These are phyloP conservation scores for Nannochloropsis salina DNA, from an alignment of 108 stramenopile genomes.

Conservation along the genomic window DNA sequence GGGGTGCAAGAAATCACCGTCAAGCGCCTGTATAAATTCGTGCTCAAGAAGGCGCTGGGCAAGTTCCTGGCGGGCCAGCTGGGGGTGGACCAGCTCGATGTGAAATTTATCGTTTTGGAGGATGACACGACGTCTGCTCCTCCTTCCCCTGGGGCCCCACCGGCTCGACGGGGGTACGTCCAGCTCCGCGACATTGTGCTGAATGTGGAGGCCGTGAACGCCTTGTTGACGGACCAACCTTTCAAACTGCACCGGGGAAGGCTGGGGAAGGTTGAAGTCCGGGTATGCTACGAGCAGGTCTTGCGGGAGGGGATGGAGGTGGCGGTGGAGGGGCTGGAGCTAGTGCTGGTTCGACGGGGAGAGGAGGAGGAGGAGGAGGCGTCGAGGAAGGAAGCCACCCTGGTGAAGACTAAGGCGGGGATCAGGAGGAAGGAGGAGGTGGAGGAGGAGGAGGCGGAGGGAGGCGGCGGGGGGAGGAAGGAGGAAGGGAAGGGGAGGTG, in stretches of 20 bases:
- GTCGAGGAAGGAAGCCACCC: background rate
- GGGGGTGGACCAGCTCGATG: conserved; percentile 16
- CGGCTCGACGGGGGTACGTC: background rate
- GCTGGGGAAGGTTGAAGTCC: background rate
- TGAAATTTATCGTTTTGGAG: background rate
- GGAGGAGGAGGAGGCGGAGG: background rate
- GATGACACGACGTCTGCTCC: background rate
- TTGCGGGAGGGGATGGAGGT: background rate
- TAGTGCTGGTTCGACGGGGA: background rate
- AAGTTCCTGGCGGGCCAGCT: background rate
- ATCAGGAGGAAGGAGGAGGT: background rate
- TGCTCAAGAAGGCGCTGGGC: background rate
- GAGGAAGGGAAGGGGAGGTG: background rate
- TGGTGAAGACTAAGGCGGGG: background rate
- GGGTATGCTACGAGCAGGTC: background rate
- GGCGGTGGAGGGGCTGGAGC: background rate
- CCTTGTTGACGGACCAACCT: background rate
- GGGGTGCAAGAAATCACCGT: background rate
- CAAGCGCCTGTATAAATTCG: background rate
- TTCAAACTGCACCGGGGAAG: background rate
- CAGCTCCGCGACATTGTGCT: background rate
- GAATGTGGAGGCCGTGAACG: background rate
- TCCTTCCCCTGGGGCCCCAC: background rate
- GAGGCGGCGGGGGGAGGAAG: background rate
- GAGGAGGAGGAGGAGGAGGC: background rate